These are phyloP conservation scores for Pisolithus thermaeus DNA, from an alignment of 1,284 basidiomycete species.

Conservation along the genomic window DNA sequence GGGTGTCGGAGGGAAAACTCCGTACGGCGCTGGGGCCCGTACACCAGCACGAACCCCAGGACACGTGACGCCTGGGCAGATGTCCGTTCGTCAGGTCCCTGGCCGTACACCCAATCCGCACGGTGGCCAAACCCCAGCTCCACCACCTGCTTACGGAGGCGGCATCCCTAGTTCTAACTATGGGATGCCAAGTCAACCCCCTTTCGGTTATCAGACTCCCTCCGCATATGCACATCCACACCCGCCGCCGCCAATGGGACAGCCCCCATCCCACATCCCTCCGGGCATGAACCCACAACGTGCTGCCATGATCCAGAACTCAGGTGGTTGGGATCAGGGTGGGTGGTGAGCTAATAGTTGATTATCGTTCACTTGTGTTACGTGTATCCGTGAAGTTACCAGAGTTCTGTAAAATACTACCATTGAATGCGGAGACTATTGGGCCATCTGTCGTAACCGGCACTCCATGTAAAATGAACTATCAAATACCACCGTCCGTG, in stretches of 20 bases:
- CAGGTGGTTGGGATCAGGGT: conserved; percentile 30
- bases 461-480: background rate
- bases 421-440: conserved; percentile 6
- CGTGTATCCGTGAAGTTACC: conserved; percentile 12
- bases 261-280: conserved; percentile 37
- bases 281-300: conserved; percentile 60
- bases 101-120: conserved; percentile 76
- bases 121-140: conserved; percentile 44
- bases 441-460: too few species aligned
- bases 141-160: conserved; percentile 26
- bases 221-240: conserved; percentile 36
- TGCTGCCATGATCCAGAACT: conserved; percentile 53
- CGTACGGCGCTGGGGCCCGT: conserved; percentile 67
- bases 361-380: conserved; percentile 10
- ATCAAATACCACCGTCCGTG: background rate
- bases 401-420: conserved; percentile 21
- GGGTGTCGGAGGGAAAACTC: conserved; percentile 69
- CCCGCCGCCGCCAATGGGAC: conserved; percentile 34
- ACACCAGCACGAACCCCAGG: conserved; percentile 73
- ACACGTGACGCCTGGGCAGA: conserved; percentile 67
- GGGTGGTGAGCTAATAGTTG: conserved; percentile 24
- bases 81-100: conserved; percentile 59
- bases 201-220: conserved; percentile 63
- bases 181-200: conserved; percentile 32
- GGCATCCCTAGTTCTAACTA: conserved; percentile 24